Base-by-base conservation (phyloP, 2,329 filamentous ascomycete genomes). In the Aspergillus sclerotialis region DNA sequence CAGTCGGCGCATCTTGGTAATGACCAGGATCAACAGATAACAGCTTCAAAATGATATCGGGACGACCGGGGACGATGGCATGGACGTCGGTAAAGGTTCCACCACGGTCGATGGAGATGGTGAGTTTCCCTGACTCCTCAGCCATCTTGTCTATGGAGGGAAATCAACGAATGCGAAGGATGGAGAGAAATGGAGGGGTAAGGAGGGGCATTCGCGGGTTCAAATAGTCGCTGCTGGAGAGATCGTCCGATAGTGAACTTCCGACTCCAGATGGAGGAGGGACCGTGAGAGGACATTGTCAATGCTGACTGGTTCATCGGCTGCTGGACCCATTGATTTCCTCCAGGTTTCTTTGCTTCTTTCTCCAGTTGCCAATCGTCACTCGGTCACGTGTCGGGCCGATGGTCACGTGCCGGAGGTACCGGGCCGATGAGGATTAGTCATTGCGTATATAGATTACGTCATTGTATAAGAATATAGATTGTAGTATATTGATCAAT, bases 1-100 rank as follows among this genome's bases (percentile, higher is more conserved):
- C 52, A 78, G 75, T 66, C 84, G 88, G 28, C 84, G 61, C 61
- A 59, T 64, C 61, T 38, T 61, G 49, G 30, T 63, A 64, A 32
- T 64, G 59, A 34, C 50, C 48, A 23, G 61, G 59, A 37, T 63
- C 58, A 7, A 63, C 60, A 7, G 61, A 63, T 2, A 64, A 51
- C 4, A 64, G 44, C 45, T 64, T 64, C 13, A 64, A 35, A 19
- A 64, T 58, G 30, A 64, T 60, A 29, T 63, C 60, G 8, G 54
- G 45, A 16, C 37, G 47, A 29, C 60, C 58, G 28, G 58, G 58
- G 9, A 61, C 55, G 28, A 58, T 55, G 14, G 58, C 60, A 26
- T 58, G 53, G 12, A 61, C 54, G 36, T 64, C 61, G 8, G 59
- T 63, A 37, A 64, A 64, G 5, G 60, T 64, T 12, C 61, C 61